Evolutionary conservation across 225 moss, liverwort and hornwort species (phyloP), one percentile per base, ranked within the genome.

Genomic region (Bryum argenteum): DNA sequence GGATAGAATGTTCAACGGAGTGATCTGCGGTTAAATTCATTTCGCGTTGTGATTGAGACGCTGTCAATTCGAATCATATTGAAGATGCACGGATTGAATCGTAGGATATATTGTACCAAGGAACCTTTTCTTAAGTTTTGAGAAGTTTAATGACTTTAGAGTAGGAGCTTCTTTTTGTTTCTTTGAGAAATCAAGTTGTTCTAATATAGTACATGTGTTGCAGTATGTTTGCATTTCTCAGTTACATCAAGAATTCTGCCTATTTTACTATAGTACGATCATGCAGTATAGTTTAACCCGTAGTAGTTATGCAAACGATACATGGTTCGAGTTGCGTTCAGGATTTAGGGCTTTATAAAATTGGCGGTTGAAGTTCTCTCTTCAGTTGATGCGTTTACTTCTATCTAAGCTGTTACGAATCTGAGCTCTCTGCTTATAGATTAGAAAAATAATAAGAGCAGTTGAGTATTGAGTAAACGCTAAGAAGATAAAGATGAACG

Each of bases 401-500:
- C 38, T 16, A 4, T 61, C 1, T 20, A 40, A 39, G 23, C 9
- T 20, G 54, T 58, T 45, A 54, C 38, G 55, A 67, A 6, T 48
- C 42, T 1, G 19, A 69, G 40, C 3, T 17, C 50, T 55, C 6
- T 51, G 16, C 71, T 3, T 11, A 59, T 73, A 39, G 48, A 48
- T 48, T 10, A 10, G 33, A 41, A 50, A 54, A 62, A 9, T 12
- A 44, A 37, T 70, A 22, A 48, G 47, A 63, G 69, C 40, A 64
- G 26, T 10, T 43, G 65, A 62, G 37, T 15, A 44, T 52, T 55
- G 61, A 47, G 75, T 59, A 53, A 70, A 44, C 13, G 10, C n/a
- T 48, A 48, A 48, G 16, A 58, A 58, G 33, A 33, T 8, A 56
- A 67, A 69, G 56, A 57, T 79, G 82, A 55, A 10, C 74, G 58